Base-by-base conservation (phyloP, 768 basidiomycete species). In the Lentinula edodes region DNA sequence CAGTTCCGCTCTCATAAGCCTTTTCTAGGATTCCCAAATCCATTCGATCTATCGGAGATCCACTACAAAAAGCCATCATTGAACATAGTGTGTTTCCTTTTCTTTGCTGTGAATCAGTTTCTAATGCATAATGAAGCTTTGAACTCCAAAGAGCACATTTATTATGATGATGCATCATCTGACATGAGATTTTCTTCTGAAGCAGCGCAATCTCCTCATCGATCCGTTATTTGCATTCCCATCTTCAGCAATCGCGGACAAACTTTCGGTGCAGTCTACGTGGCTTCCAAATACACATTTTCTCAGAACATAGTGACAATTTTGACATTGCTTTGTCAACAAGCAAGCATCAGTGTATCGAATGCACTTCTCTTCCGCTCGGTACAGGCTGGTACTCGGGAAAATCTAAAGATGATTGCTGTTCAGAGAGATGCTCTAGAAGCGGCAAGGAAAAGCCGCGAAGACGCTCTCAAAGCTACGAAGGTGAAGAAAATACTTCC, bases 341-440 rank as follows among this genome's bases (percentile, higher is more conserved):
- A 90, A 79, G 87, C 88, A 1, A 87, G 85, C 62, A 88, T 90
- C 61, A 87, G 88, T 50, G 86, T 91, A 42, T 79, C 87, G 3
- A 91, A 90, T 69, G 87, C 88, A 0, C 73, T 89, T n/a, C 73
- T 90, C 53, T 90, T 90, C 74, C 81, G 85, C 35, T 88, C 87
- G 2, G 87, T 91, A 0, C 88, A 89, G 66, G 80, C 86, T 1
- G 88, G 88, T 18, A 90, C 88, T 2, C 76, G 82, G 64, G 88
- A 89, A 66, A 91, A 91, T 66, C 67, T 90, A 63, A 87, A 86
- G 73, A 89, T 89, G 87, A 90, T 91, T 63, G 78, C 87, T n/a
- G 76, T 83, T 4, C 88, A 91, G 65, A 76, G 80, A 38, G 84
- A 88, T 20, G 88, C 88, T 6, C 70, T 90, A 4, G 88, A 90